Percentiles rank a stretch among this genome's conserved stretches.
phyloP scores from a whole-genome alignment of 441 rosid species.

The Pelargonium hybrid region DNA sequence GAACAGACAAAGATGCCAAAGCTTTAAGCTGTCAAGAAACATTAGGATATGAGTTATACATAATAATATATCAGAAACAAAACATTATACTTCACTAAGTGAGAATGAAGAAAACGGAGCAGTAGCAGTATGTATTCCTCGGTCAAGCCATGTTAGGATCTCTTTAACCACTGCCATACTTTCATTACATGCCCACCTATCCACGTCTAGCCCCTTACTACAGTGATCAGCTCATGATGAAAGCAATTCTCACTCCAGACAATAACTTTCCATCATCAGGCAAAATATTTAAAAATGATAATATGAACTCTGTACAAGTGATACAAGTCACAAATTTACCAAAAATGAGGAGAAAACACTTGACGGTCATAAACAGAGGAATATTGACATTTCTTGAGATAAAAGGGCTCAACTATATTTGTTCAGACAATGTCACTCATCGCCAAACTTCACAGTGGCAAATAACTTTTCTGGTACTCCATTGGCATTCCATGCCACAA shows the following conservation, averaged over 20 bases:
- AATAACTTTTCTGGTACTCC: too few relatives aligned
- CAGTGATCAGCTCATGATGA: background rate
- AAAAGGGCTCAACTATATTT: too few relatives aligned
- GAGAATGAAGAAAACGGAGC: conserved; percentile 1
- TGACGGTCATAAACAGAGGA: too few relatives aligned
- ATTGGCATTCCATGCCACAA: too few relatives aligned
- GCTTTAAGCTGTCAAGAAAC: conserved; percentile 69
- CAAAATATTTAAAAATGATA: background rate
- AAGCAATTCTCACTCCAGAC: background rate
- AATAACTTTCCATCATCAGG: background rate
- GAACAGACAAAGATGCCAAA: conserved; percentile 46
- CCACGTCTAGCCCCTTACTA: background rate
- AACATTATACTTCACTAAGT: background rate
- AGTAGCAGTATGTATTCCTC: background rate
- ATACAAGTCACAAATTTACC: too few relatives aligned
- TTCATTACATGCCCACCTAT: background rate
- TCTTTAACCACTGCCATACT: too few relatives aligned
- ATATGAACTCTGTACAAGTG: too few relatives aligned
- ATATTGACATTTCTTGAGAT: too few relatives aligned
- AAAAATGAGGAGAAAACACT: too few relatives aligned
- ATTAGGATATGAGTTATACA: conserved; percentile 9
- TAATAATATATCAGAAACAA: background rate
- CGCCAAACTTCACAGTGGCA: too few relatives aligned
- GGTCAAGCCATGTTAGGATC: too few relatives aligned
- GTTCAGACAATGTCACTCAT: too few relatives aligned